Evolutionary conservation across 2,329 filamentous ascomycete species (phyloP), one percentile per base, ranked within the genome.

Genomic region (Aquanectria penicillioides): DNA sequence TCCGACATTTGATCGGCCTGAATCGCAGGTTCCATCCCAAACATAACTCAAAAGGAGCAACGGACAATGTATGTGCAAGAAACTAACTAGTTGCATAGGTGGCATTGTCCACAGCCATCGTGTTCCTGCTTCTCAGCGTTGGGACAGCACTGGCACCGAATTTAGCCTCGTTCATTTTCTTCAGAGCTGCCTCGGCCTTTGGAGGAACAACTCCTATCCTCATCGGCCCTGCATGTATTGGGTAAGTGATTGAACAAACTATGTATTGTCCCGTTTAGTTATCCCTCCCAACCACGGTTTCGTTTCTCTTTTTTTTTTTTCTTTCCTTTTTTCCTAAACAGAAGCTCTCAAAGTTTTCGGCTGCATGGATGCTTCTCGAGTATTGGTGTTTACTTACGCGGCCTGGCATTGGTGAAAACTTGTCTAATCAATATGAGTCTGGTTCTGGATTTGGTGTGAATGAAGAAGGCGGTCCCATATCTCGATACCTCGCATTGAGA

Each of bases 141-240:
- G 91, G 88, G 23, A 91, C 90, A 0, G 89, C 91, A 0, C 74
- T 93, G 11, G 83, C 91, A 4, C 90, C 90, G 0, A 90, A 92
- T 64, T 77, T 94, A 17, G 83, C 83, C 1, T 78, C 86, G 0
- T 94, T 92, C 73, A 92, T 91, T 71, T 80, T 92, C 47, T 92
- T 94, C 70, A 86, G 91, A 6, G 85, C 91, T 41, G 78, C 92
- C 23, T 91, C 89, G 1, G 91, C 90, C 0, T 90, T 93, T 66
- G 87, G 91, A 75, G 90, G 90, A 12, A 93, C 90, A 0, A 86
- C 87, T 0, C 92, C 94, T 64, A 80, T 94, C 11, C 85, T 92
- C 10, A 85, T 93, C 34, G 91, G 91, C 1, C 86, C 86, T 11
- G 85, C 87, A 3, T 88, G 88, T 52, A 87, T 93, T 53, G 88